Evolutionary conservation across 1,284 basidiomycete genomes (phyloP).

Genomic region (Chiua sp.): DNA sequence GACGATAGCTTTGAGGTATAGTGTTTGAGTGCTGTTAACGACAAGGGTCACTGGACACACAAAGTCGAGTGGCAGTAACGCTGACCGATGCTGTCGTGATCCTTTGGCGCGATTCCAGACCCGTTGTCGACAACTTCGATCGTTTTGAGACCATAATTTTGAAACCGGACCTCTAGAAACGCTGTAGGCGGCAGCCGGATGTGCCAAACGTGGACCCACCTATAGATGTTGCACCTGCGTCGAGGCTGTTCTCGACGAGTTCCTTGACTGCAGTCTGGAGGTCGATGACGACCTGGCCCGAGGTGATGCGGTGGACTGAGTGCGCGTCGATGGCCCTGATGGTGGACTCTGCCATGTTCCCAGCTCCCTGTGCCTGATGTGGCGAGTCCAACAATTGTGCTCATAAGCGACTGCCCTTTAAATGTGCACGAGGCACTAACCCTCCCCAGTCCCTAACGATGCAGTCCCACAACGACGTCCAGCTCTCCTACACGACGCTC

Average conservation of each 20-base stretch:
- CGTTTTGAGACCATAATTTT: conserved; percentile 84
- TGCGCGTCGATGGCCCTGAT: conserved; percentile 53
- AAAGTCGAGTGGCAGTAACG: not conserved
- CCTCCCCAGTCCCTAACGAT: conserved; percentile 14
- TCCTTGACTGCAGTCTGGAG: conserved; percentile 98
- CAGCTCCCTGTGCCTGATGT: conserved; percentile 47
- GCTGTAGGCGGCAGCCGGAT: not conserved
- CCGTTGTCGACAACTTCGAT: conserved; percentile 97
- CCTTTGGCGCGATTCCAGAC: conserved; percentile 36
- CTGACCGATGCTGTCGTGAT: conserved; percentile 84
- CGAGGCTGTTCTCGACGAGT: conserved; percentile 95
- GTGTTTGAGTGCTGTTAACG: conserved; percentile 7
- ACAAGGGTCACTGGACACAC: not conserved
- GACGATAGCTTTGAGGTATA: conserved; percentile 10
- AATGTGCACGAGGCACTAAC: conserved; percentile 16
- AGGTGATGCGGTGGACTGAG: conserved; percentile 58
- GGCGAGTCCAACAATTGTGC: no score
- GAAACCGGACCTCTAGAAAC: conserved; percentile 86
- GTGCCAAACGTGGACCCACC: conserved; percentile 48
- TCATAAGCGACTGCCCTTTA: not conserved
- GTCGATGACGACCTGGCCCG: conserved; percentile 87
- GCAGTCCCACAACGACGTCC: conserved; percentile 43
- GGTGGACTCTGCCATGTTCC: conserved; percentile 55
- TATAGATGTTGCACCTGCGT: conserved; percentile 88
- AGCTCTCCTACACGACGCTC: conserved; percentile 43